These are phyloP conservation scores for Fagus sylvatica DNA, from an alignment of 306 rosid species.

Conservation along the genomic window DNA sequence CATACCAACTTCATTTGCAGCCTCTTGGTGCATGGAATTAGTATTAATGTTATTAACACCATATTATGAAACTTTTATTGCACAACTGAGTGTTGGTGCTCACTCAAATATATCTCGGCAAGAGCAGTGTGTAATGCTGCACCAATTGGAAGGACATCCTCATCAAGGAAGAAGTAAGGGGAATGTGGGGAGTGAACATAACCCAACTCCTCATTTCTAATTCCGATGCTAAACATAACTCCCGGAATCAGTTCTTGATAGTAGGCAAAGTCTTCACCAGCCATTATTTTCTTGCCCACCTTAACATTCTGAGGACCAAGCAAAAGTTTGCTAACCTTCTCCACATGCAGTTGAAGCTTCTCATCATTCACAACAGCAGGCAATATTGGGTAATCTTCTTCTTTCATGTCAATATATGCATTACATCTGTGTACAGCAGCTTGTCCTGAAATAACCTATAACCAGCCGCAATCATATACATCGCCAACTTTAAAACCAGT, in stretches of 20 bases:
- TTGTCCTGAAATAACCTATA: constrained; percentile 68
- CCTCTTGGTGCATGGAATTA: too few relatives aligned
- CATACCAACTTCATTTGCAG: neutral
- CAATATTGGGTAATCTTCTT: constrained; percentile 22
- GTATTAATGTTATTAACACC: neutral
- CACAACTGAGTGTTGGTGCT: constrained; percentile 18
- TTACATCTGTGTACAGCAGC: constrained; percentile 65
- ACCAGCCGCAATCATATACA: neutral
- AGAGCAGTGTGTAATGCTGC: constrained; percentile 59
- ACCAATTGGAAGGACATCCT: constrained; percentile 63
- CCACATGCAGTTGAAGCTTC: constrained; percentile 53
- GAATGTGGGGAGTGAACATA: constrained; percentile 69
- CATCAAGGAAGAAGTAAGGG: constrained; percentile 72
- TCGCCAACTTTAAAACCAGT: neutral
- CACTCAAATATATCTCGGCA: constrained; percentile 53
- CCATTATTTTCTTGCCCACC: constrained; percentile 47
- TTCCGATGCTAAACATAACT: constrained; percentile 47
- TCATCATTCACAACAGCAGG: constrained; percentile 55
- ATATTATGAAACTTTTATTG: constrained; percentile 9
- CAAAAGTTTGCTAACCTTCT: constrained; percentile 56
- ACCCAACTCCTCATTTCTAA: constrained; percentile 65
- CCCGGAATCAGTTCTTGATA: constrained; percentile 65
- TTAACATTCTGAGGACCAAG: constrained; percentile 59
- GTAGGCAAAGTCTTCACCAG: constrained; percentile 71
- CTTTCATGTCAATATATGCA: constrained; percentile 42